Percentiles rank a stretch among this genome's conserved stretches.
Conservation (phyloP, 2,329 filamentous ascomycete genomes). For the Cladosporium phlei region DNA sequence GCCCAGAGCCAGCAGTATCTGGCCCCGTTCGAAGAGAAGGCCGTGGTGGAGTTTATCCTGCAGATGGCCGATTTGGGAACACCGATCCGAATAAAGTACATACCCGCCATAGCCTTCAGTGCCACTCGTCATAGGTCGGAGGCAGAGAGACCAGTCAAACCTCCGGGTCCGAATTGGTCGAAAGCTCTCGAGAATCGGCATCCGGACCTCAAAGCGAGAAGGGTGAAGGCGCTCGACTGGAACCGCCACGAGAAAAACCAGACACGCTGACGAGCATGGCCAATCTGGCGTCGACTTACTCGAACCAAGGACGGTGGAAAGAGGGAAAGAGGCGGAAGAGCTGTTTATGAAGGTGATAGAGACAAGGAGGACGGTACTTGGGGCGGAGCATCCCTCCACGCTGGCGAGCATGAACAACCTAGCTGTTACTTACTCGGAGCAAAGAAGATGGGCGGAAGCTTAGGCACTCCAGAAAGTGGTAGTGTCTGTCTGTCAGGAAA, state of each 20-base stretch:
- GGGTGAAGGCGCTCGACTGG: slow-evolving; percentile 25
- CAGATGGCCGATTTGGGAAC: slow-evolving; percentile 14
- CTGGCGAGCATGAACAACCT: slow-evolving; percentile 14
- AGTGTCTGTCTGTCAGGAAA: too few species aligned
- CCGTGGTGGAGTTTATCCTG: slow-evolving; percentile 14
- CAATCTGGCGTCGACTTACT: slow-evolving; percentile 1
- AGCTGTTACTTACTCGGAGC: slow-evolving; percentile 8
- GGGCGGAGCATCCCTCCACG: slow-evolving; percentile 13
- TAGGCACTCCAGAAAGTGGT: too few species aligned
- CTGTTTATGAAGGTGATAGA: slow-evolving; percentile 11
- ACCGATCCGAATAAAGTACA: slow-evolving; percentile 18
- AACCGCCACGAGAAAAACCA: slow-evolving; percentile 24
- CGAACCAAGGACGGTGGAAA: slow-evolving; percentile 8
- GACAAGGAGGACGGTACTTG: slow-evolving; percentile 11
- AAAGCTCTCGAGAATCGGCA: slow-evolving; percentile 22
- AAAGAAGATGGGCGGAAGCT: slow-evolving; percentile 14
- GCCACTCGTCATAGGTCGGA: slow-evolving; percentile 12
- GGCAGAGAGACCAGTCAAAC: slow-evolving; percentile 12
- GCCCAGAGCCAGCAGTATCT: slow-evolving; percentile 18
- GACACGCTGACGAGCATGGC: too few species aligned
- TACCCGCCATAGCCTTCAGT: slow-evolving; percentile 16
- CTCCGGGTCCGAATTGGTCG: slow-evolving; percentile 18
- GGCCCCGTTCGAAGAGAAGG: slow-evolving; percentile 15
- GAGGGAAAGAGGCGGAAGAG: slow-evolving; percentile 17
- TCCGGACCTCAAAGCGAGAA: slow-evolving; percentile 24